These are phyloP conservation scores for Jimgerdemannia flammicorona DNA, from an alignment of 192 early-diverging fungal species.

Conservation along the genomic window DNA sequence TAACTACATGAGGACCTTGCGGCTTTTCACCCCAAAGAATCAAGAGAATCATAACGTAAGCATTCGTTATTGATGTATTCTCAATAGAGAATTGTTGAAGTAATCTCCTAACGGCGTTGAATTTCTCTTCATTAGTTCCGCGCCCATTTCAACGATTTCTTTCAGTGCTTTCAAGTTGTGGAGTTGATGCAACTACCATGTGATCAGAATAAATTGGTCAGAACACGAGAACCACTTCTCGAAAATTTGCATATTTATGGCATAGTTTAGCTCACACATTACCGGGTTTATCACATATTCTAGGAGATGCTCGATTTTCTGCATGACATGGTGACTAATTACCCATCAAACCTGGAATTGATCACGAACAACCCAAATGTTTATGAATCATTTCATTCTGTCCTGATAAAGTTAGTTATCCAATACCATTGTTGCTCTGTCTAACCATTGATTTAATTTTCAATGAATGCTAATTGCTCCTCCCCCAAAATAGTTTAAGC, in stretches of 20 bases:
- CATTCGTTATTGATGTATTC: too few relatives aligned
- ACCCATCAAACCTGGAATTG: conserved; percentile 13
- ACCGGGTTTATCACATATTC: neutral
- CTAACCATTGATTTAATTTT: conserved; percentile 13
- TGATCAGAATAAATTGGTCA: neutral
- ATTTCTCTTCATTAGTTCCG: neutral
- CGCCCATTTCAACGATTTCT: neutral
- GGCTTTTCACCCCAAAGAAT: neutral
- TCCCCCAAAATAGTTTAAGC: neutral
- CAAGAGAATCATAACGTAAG: neutral
- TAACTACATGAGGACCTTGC: neutral
- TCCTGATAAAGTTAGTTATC: conserved; percentile 5
- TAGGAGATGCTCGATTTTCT: neutral
- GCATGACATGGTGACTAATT: neutral
- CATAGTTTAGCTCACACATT: neutral
- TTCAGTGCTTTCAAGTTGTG: neutral
- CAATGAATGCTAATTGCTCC: conserved; percentile 6
- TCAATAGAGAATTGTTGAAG: too few relatives aligned
- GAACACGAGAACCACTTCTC: neutral
- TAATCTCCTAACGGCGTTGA: neutral
- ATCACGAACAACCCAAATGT: conserved; percentile 22
- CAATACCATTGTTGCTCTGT: conserved; percentile 8
- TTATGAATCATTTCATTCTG: conserved; percentile 9
- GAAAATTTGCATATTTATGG: neutral
- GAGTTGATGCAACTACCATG: neutral